Evolutionary conservation across 352 stramenopile genomes (phyloP).

Genomic region (Heterotrichella gracilis): DNA sequence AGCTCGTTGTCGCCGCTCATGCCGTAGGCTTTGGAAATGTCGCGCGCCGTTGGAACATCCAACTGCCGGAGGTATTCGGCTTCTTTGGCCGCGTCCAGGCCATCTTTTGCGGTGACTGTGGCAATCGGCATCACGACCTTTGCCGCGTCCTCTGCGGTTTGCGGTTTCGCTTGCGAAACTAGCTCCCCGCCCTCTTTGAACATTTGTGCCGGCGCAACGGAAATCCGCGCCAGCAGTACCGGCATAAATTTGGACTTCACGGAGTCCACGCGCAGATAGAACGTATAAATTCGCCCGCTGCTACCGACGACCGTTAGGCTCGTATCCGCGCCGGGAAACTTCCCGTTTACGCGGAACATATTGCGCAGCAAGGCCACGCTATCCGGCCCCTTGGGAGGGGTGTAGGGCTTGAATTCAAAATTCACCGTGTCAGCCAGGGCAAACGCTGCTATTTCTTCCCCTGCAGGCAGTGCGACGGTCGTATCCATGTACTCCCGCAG

Average conservation of each 20-base stretch:
- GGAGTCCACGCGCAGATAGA: background rate
- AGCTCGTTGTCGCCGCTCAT: background rate
- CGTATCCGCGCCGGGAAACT: background rate
- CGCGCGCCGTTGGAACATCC: background rate
- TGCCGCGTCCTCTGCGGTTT: background rate
- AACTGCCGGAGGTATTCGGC: background rate
- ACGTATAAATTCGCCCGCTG: background rate
- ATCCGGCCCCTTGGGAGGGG: background rate
- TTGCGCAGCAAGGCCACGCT: background rate
- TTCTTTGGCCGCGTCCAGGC: background rate
- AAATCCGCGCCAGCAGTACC: background rate
- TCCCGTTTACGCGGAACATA: slow-evolving; percentile 1
- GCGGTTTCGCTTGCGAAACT: background rate
- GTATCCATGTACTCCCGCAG: background rate
- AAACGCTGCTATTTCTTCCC: slow-evolving; percentile 1
- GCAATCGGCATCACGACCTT: background rate
- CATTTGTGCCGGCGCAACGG: background rate
- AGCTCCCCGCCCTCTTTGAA: background rate
- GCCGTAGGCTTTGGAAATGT: background rate
- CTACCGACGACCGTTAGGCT: background rate
- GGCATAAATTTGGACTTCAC: slow-evolving; percentile 4
- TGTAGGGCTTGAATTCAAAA: slow-evolving; percentile 6
- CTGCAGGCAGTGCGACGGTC: background rate
- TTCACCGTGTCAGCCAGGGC: background rate
- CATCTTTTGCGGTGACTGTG: background rate